Conservation (phyloP, 495 filamentous ascomycete species). For the Ascobolus immersus region DNA sequence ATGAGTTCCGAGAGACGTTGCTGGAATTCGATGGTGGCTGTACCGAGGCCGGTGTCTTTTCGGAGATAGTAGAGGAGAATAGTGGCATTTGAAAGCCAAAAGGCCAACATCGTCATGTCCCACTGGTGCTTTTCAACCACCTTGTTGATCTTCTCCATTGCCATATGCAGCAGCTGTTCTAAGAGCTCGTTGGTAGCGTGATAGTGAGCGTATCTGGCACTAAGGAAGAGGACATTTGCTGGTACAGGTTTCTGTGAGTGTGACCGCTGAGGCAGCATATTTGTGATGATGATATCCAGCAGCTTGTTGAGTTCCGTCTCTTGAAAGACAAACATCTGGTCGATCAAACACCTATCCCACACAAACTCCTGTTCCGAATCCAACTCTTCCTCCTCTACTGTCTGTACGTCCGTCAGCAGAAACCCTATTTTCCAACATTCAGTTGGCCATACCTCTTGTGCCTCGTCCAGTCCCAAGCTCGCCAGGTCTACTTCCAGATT, state of each 20-base stretch:
- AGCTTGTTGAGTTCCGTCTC: slow-evolving; percentile 74
- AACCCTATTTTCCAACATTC: slow-evolving; percentile 2
- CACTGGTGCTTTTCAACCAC: slow-evolving; percentile 86
- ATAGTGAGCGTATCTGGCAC: slow-evolving; percentile 88
- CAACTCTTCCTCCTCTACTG: slow-evolving; percentile 50
- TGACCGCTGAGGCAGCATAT: slow-evolving; percentile 90
- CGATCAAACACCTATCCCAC: slow-evolving; percentile 86
- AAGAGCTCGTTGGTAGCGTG: slow-evolving; percentile 74
- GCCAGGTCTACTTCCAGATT: slow-evolving; percentile 93
- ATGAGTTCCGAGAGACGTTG: slow-evolving; percentile 80
- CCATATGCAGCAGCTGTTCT: slow-evolving; percentile 49
- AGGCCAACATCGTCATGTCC: slow-evolving; percentile 98
- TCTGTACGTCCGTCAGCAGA: slow-evolving; percentile 23
- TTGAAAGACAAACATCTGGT: slow-evolving; percentile 99
- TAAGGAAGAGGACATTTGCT: slow-evolving; percentile 87
- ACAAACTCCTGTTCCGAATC: slow-evolving; percentile 84
- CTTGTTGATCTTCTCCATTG: slow-evolving; percentile 88
- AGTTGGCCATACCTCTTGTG: slow-evolving; percentile 46
- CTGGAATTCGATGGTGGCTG: slow-evolving; percentile 72
- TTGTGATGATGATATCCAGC: slow-evolving; percentile 84
- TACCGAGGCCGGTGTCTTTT: slow-evolving; percentile 63
- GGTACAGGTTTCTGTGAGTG: slow-evolving; percentile 92
- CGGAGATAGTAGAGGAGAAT: slow-evolving; percentile 86
- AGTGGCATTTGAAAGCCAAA: slow-evolving; percentile 96
- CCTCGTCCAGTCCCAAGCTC: slow-evolving; percentile 85